Percentiles rank a stretch among this genome's conserved stretches.
phyloP scores from a whole-genome alignment of 2,329 filamentous ascomycete species.

The Epichloe glyceriae region DNA sequence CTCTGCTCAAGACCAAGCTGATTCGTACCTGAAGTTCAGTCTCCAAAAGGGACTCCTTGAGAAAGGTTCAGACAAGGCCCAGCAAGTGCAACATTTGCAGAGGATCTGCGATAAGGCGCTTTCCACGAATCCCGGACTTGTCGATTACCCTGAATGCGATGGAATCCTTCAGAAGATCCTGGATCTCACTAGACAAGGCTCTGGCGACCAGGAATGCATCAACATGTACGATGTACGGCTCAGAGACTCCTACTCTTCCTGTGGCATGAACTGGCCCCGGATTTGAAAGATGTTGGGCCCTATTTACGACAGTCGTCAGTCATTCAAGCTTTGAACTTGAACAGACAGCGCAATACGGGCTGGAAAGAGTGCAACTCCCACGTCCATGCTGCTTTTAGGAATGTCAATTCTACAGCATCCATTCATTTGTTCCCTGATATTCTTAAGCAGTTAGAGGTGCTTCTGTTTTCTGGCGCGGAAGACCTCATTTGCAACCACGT shows the following conservation, averaged over 20 bases:
- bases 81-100: constrained; percentile 55
- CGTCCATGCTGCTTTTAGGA: constrained; percentile 60
- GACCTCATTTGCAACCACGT: constrained; percentile 97
- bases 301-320: constrained; percentile 82
- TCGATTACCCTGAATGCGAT: constrained; percentile 66
- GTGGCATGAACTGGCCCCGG: constrained; percentile 98
- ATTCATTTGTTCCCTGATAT: constrained; percentile 65
- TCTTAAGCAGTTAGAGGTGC: constrained; percentile 60
- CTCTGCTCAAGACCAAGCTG: constrained; percentile 78
- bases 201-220: constrained; percentile 49
- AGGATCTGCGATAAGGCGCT: constrained; percentile 54
- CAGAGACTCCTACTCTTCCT: constrained; percentile 65
- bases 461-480: constrained; percentile 86
- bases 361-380: constrained; percentile 84
- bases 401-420: constrained; percentile 58
- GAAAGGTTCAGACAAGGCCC: constrained; percentile 49
- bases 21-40: constrained; percentile 69
- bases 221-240: constrained; percentile 98
- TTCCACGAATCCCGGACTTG: constrained; percentile 30
- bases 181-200: constrained; percentile 42
- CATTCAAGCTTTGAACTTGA: constrained; percentile 66
- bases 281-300: constrained; percentile 62
- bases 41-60: constrained; percentile 63
- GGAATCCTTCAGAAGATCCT: constrained; percentile 62
- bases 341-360: constrained; percentile 66